Evolutionary conservation across 116 monocot genomes (phyloP), one percentile per base, ranked within the genome.

Genomic region (Cymodocea nodosa): DNA sequence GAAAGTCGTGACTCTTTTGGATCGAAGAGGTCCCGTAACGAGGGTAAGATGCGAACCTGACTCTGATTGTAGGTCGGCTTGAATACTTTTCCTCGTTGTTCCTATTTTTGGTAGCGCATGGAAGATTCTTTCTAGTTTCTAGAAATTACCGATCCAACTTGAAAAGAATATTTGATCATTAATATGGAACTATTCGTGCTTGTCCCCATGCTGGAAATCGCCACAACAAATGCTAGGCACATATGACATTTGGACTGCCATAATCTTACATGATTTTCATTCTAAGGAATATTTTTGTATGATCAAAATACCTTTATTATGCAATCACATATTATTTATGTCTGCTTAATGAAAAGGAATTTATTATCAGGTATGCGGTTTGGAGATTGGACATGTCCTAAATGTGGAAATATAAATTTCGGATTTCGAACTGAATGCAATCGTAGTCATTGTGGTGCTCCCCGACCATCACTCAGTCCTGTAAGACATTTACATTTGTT

Each of bases 341-440:
- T 4, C 23, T 23, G 12, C 1, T 44, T 35, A 61, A 61, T 19
- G n/a, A 4, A 34, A 36, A 61, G 14, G 50, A 65, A 22, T 8
- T 52, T 17, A 34, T 60, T 70, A 22, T 63, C 68, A 80, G 76
- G 57, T 73, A 63, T 74, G 62, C 67, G 71, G 49, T 74, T 52
- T 51, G 80, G 84, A 62, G 84, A 84, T 58, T 84, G 84, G 84
- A 84, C 69, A 10, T 85, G 85, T 18, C 71, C 73, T 49, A 50
- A 78, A 35, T 85, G 85, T 71, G 85, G 85, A 67, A 85, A 85
- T 74, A 63, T 85, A 50, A 85, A 85, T 70, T 85, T 85, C 74
- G 79, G 85, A 60, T 85, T 81, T 74, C 73, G 85, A 68, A 78
- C 73, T 56, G 76, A 76, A 59, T 85, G 85, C 71, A 85, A 85